Conservation (phyloP, 75 land plant genomes). For the Picea sitchensis region DNA sequence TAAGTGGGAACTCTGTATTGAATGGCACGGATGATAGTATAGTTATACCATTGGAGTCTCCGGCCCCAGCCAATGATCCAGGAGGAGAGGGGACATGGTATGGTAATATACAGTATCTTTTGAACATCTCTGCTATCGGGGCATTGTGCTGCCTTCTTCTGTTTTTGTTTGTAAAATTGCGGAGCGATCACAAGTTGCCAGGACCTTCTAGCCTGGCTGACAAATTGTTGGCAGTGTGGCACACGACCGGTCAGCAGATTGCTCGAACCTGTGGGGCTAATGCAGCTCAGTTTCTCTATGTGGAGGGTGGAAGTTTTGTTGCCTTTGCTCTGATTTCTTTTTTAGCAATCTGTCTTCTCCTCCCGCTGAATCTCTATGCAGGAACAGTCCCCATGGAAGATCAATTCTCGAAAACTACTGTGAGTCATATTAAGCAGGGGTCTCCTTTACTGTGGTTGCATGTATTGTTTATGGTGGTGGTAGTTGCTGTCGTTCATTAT, state of each 20-base stretch:
- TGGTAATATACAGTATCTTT: constrained; percentile 78
- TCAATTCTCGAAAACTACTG: constrained; percentile 75
- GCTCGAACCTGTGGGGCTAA: constrained; percentile 83
- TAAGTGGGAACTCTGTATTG: constrained; percentile 1
- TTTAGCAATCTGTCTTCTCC: constrained; percentile 38
- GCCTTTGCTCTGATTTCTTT: constrained; percentile 34
- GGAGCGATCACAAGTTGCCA: constrained; percentile 75
- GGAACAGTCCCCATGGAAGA: constrained; percentile 46
- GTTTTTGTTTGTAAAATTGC: constrained; percentile 80
- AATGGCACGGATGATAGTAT: neutral
- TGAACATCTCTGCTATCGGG: constrained; percentile 73
- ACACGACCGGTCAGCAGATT: constrained; percentile 70
- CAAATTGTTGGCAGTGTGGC: constrained; percentile 84
- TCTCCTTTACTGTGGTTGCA: constrained; percentile 66
- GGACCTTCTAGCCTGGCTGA: constrained; percentile 51
- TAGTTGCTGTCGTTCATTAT: constrained; percentile 54
- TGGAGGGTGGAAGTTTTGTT: constrained; percentile 71
- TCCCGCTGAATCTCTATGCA: constrained; percentile 67
- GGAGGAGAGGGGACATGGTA: constrained; percentile 53
- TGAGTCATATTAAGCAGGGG: constrained; percentile 56
- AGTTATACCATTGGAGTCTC: constrained; percentile 2
- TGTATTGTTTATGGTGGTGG: constrained; percentile 45
- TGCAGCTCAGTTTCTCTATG: constrained; percentile 74
- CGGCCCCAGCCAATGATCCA: constrained; percentile 14
- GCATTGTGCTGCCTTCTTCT: constrained; percentile 60